phyloP scores from a whole-genome alignment of 2,329 filamentous ascomycete species.

The Pseudogymnoascus sp. region DNA sequence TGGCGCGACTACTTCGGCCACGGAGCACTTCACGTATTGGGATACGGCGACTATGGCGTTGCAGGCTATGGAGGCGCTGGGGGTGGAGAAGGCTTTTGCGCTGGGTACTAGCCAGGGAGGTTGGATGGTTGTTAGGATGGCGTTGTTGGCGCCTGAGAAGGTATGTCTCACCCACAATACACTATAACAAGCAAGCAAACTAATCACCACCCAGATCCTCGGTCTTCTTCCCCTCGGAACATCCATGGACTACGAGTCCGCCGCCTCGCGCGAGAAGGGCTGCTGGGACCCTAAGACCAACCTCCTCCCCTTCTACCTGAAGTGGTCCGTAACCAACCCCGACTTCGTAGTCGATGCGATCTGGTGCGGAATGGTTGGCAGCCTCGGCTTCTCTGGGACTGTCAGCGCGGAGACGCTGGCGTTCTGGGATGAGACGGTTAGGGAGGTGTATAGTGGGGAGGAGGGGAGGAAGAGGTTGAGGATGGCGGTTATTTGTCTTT shows the following conservation, averaged over 20 bases:
- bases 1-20: slow-evolving; percentile 33
- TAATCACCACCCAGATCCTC: slow-evolving; percentile 30
- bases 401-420: slow-evolving; percentile 29
- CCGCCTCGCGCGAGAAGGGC: slow-evolving; percentile 35
- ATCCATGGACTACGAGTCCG: slow-evolving; percentile 45
- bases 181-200: background rate
- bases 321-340: slow-evolving; percentile 34
- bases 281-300: slow-evolving; percentile 41
- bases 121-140: slow-evolving; percentile 43
- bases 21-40: slow-evolving; percentile 47
- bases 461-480: slow-evolving; percentile 40
- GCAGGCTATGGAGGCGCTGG: slow-evolving; percentile 45
- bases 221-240: slow-evolving; percentile 42
- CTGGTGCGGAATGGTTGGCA: slow-evolving; percentile 37
- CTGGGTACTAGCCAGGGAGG: slow-evolving; percentile 45
- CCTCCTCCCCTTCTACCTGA: slow-evolving; percentile 34
- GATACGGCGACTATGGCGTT: slow-evolving; percentile 45
- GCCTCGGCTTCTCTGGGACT: slow-evolving; percentile 38
- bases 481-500: slow-evolving; percentile 36
- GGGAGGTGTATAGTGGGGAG: slow-evolving; percentile 39
- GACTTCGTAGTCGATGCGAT: slow-evolving; percentile 40
- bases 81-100: slow-evolving; percentile 39
- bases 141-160: slow-evolving; percentile 39
- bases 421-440: slow-evolving; percentile 40
- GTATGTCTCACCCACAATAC: slow-evolving; percentile 22